Conservation (phyloP, 1,139 yeast species). For the Pichia inconspicua region DNA sequence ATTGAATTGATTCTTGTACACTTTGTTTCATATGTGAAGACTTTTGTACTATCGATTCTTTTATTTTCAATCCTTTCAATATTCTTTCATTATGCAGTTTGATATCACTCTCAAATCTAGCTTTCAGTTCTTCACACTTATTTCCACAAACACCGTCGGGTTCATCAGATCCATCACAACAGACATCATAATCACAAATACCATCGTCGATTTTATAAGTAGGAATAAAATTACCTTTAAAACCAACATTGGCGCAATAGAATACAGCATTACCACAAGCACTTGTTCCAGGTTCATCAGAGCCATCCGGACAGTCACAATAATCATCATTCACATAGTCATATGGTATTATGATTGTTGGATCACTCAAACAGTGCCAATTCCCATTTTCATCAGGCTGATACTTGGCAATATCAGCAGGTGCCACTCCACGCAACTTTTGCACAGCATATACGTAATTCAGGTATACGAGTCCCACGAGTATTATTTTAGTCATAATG, state of each 20-base stretch:
- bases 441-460: background rate
- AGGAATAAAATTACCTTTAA: conserved; percentile 47
- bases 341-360: conserved; percentile 50
- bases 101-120: conserved; percentile 30
- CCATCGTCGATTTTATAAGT: conserved; percentile 76
- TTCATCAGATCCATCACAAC: conserved; percentile 97
- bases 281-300: conserved; percentile 93
- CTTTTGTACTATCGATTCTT: conserved; percentile 21
- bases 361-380: conserved; percentile 67
- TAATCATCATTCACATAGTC: conserved; percentile 75
- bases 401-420: conserved; percentile 40
- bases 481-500: background rate
- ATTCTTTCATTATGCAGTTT: conserved; percentile 27
- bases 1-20: conserved; percentile 11
- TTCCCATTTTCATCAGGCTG: conserved; percentile 39
- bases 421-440: conserved; percentile 24
- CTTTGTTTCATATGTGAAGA: conserved; percentile 16
- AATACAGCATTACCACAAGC: conserved; percentile 64
- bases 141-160: conserved; percentile 43
- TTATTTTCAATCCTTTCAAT: conserved; percentile 27
- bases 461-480: background rate
- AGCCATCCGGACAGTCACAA: conserved; percentile 97
- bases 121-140: conserved; percentile 45
- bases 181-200: conserved; percentile 76
- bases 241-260: conserved; percentile 76